Conservation (phyloP, 1,139 yeast species). For the Meyerozyma carpophila region DNA sequence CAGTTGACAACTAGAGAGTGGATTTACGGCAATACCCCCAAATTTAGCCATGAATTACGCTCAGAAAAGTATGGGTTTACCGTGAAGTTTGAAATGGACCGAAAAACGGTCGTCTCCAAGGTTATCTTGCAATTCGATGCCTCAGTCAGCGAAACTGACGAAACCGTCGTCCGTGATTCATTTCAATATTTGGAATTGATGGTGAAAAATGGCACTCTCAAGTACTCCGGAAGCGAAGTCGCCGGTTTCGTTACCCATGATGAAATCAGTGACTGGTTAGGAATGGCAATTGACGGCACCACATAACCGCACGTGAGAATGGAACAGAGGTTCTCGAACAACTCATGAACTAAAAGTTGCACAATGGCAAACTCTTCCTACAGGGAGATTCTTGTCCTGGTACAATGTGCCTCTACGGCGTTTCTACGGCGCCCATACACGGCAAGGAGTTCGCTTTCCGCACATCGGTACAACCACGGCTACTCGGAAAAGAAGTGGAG, state of each 20-base stretch:
- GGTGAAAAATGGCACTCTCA: conserved; percentile 19
- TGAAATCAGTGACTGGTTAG: conserved; percentile 42
- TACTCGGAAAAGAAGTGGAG: conserved; percentile 1
- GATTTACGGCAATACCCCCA: conserved; percentile 70
- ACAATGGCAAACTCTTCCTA: background rate
- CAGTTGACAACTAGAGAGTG: conserved; percentile 60
- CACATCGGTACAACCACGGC: background rate
- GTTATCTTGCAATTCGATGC: conserved; percentile 9
- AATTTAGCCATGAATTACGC: conserved; percentile 44
- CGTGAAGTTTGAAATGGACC: conserved; percentile 38
- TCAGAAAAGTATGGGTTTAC: conserved; percentile 25
- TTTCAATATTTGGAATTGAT: conserved; percentile 29
- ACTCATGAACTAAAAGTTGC: background rate
- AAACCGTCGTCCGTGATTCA: conserved; percentile 13
- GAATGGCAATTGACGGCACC: conserved; percentile 43
- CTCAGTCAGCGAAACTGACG: conserved; percentile 3
- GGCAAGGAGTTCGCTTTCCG: no score
- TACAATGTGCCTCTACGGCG: no score
- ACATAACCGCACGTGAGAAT: background rate
- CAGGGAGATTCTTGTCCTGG: no score
- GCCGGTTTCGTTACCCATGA: conserved; percentile 45
- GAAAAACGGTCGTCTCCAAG: conserved; percentile 22
- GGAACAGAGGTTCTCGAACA: background rate
- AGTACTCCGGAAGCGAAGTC: conserved; percentile 38
- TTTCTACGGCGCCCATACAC: background rate